phyloP scores from a whole-genome alignment of 768 basidiomycete species.

The Boletus huronensis region DNA sequence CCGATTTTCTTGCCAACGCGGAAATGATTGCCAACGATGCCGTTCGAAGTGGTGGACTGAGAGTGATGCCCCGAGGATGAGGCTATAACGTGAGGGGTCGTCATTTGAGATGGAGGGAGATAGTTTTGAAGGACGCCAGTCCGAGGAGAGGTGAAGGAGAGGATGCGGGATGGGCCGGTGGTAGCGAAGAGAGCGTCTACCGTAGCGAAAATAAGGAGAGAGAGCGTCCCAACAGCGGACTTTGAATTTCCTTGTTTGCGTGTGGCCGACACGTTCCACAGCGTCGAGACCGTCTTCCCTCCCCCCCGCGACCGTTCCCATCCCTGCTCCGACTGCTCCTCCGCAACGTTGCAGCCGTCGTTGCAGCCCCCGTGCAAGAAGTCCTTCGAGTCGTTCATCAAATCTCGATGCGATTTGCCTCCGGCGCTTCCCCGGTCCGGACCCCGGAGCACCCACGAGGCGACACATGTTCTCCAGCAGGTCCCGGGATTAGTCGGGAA shows the following conservation, averaged over 20 bases:
- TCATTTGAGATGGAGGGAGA: slow-evolving; percentile 41
- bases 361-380: too few species aligned
- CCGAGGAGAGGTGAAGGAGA: slow-evolving; percentile 25
- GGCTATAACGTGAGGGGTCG: slow-evolving; percentile 81
- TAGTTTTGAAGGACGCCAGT: slow-evolving; percentile 26
- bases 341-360: background rate
- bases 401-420: slow-evolving; percentile 4
- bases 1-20: slow-evolving; percentile 98
- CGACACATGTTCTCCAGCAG: slow-evolving; percentile 14
- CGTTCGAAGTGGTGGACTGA: slow-evolving; percentile 59
- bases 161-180: slow-evolving; percentile 21
- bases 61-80: slow-evolving; percentile 70
- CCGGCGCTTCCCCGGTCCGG: background rate
- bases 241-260: slow-evolving; percentile 27
- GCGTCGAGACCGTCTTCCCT: background rate
- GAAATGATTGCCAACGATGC: slow-evolving; percentile 77
- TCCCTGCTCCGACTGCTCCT: background rate
- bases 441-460: background rate
- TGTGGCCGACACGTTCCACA: slow-evolving; percentile 30
- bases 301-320: too few species aligned
- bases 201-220: slow-evolving; percentile 28
- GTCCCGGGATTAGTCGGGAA: background rate
- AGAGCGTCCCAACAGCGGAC: slow-evolving; percentile 28
- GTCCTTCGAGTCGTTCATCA: too few species aligned
- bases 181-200: slow-evolving; percentile 21